Evolutionary conservation across 768 basidiomycete genomes (phyloP).

Genomic region (Tremella yokohamensis): DNA sequence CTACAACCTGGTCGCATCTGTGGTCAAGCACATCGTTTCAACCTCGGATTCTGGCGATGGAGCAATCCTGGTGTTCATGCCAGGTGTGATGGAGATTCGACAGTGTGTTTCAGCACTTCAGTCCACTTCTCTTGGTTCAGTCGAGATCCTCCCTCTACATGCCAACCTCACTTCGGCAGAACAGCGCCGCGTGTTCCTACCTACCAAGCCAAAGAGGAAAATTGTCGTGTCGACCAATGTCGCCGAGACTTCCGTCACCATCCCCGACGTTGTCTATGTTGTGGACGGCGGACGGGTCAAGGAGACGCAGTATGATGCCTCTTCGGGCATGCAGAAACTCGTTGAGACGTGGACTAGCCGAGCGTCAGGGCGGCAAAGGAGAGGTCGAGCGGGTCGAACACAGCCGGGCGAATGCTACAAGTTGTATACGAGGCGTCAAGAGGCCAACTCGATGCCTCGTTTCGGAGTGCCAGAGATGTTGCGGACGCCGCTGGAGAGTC

Average conservation of each 20-base stretch:
- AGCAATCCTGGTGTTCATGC: conserved; percentile 80
- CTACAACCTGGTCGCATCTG: conserved; percentile 66
- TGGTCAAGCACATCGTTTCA: conserved; percentile 63
- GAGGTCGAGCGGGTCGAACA: conserved; percentile 87
- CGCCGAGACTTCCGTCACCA: conserved; percentile 76
- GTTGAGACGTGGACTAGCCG: conserved; percentile 64
- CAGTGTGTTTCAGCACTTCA: conserved; percentile 66
- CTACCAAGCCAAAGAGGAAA: conserved; percentile 62
- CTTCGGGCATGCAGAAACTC: conserved; percentile 69
- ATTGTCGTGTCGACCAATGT: conserved; percentile 88
- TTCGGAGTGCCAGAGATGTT: conserved; percentile 85
- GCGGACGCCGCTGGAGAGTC: conserved; percentile 76
- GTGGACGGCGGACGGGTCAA: conserved; percentile 82
- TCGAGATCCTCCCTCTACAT: conserved; percentile 67
- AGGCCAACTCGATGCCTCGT: conserved; percentile 60
- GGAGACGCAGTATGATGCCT: conserved; percentile 69
- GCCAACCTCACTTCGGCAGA: conserved; percentile 82
- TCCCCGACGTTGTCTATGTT: conserved; percentile 82
- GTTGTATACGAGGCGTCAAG: conserved; percentile 72
- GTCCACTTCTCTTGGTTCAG: conserved; percentile 31
- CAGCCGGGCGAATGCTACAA: conserved; percentile 69
- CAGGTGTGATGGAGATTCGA: conserved; percentile 84
- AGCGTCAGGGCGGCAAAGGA: conserved; percentile 75
- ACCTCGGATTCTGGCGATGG: conserved; percentile 55
- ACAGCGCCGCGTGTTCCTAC: conserved; percentile 72